A percentile compares a stretch with the other conserved stretches of the same genome.
phyloP scores from a whole-genome alignment of 179 eudicot species.

The Monotropa hypopitys region DNA sequence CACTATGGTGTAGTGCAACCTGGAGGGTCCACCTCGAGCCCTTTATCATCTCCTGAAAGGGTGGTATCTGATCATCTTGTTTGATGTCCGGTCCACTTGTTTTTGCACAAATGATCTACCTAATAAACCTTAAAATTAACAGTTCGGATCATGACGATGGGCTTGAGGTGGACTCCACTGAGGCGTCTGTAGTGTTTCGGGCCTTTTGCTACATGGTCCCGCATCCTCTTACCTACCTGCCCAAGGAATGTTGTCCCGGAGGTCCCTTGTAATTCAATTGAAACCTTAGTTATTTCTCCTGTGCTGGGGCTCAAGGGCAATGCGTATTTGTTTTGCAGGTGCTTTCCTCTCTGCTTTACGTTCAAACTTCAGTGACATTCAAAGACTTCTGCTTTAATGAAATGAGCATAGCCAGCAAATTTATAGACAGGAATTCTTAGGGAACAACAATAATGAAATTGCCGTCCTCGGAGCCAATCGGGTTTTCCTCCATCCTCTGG shows the following conservation, averaged over 20 bases:
- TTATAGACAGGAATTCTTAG: neutral
- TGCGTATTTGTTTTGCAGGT: slow-evolving; percentile 31
- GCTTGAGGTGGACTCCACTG: neutral
- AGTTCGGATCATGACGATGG: neutral
- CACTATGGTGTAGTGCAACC: neutral
- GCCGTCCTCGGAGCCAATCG: neutral
- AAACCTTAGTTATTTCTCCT: neutral
- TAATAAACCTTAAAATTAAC: neutral
- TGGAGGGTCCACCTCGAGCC: neutral
- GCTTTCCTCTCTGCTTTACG: slow-evolving; percentile 52
- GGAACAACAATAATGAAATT: neutral
- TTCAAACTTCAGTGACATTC: slow-evolving; percentile 61
- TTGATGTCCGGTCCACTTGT: neutral
- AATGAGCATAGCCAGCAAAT: slow-evolving; percentile 2
- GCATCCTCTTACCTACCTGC: neutral
- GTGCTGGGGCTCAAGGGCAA: neutral
- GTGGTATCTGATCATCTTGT: neutral
- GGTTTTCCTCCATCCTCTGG: neutral
- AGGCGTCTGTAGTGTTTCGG: neutral
- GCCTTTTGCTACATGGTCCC: neutral
- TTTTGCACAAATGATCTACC: neutral
- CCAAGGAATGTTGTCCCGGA: neutral
- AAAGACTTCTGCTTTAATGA: slow-evolving; percentile 48
- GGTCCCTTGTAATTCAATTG: neutral
- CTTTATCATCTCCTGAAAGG: neutral